A percentile compares a stretch with the other conserved stretches of the same genome.
phyloP scores from a whole-genome alignment of 148 eudicot species.

The Fagopyrum homotropicum region DNA sequence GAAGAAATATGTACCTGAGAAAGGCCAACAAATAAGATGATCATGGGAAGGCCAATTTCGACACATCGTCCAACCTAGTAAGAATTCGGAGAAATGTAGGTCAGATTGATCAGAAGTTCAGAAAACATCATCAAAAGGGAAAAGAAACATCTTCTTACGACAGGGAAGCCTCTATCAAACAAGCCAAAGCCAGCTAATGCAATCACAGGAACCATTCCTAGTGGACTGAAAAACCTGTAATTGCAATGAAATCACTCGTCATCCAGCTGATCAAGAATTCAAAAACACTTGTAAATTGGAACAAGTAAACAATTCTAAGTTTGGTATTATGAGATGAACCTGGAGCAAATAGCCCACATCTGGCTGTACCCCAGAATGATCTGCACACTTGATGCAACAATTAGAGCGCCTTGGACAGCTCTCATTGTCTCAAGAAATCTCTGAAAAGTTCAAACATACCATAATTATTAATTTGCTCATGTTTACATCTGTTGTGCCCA shows the following conservation, averaged over 20 bases:
- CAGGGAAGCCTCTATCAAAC: slow-evolving; percentile 92
- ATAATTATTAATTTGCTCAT: not conserved
- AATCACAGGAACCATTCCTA: slow-evolving; percentile 93
- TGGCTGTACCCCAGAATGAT: slow-evolving; percentile 94
- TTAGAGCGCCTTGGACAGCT: slow-evolving; percentile 92
- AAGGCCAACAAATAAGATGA: slow-evolving; percentile 78
- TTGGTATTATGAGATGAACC: slow-evolving; percentile 31
- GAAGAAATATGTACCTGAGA: slow-evolving; percentile 48
- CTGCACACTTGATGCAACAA: slow-evolving; percentile 95
- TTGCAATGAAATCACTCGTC: not conserved
- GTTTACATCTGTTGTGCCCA: slow-evolving; percentile 1
- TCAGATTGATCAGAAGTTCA: not conserved
- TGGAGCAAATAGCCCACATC: slow-evolving; percentile 95
- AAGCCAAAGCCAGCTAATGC: slow-evolving; percentile 88
- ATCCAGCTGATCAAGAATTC: not conserved
- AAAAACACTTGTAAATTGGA: not conserved
- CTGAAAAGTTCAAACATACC: slow-evolving; percentile 25
- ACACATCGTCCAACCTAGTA: slow-evolving; percentile 77
- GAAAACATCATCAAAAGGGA: not conserved
- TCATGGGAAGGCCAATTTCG: slow-evolving; percentile 92
- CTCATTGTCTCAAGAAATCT: slow-evolving; percentile 79
- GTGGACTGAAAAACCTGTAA: slow-evolving; percentile 88
- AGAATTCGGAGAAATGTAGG: slow-evolving; percentile 5
- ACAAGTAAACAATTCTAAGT: not conserved
- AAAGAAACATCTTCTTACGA: slow-evolving; percentile 34